Evolutionary conservation across 1,284 basidiomycete species (phyloP).

Genomic region (Sutorius eximius): DNA sequence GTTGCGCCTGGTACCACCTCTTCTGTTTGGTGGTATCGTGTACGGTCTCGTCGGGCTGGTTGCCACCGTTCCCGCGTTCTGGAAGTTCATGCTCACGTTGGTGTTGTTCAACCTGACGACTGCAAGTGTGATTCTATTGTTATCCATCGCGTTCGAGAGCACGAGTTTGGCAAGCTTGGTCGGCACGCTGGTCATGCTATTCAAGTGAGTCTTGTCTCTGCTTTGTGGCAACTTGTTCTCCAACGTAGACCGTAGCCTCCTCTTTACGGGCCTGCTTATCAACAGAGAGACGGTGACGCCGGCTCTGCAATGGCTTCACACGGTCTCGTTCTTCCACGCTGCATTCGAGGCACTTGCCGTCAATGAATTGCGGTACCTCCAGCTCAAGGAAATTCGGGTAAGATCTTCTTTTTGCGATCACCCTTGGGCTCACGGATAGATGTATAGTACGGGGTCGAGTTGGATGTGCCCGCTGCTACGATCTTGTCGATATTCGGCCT

Average conservation of each 20-base stretch:
- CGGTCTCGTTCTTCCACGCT: constrained; percentile 97
- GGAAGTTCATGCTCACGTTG: constrained; percentile 96
- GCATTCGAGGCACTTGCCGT: constrained; percentile 95
- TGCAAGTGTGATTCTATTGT: constrained; percentile 85
- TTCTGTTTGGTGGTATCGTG: constrained; percentile 92
- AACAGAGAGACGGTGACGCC: constrained; percentile 84
- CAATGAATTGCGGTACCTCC: constrained; percentile 93
- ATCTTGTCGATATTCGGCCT: constrained; percentile 91
- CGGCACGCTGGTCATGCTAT: constrained; percentile 95
- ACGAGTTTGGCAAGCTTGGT: constrained; percentile 87
- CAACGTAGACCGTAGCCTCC: constrained; percentile 55
- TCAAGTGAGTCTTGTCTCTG: constrained; percentile 72
- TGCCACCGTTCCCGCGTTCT: constrained; percentile 84
- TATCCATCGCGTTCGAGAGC: constrained; percentile 86
- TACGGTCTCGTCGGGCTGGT: constrained; percentile 94
- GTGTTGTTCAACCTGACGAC: constrained; percentile 96
- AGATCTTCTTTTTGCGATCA: constrained; percentile 21
- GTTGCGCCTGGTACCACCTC: constrained; percentile 88
- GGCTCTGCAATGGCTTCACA: constrained; percentile 82
- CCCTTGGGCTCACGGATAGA: constrained; percentile 11
- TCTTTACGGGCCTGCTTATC: constrained; percentile 94
- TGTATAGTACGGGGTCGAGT: constrained; percentile 83
- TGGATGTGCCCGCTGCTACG: constrained; percentile 92
- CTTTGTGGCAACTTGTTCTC: not conserved
- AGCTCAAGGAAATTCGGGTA: constrained; percentile 87